Percentiles rank a stretch among this genome's conserved stretches.
These are phyloP conservation scores for Yarrowia keelungensis DNA, from an alignment of 805 yeast species.

Conservation along the genomic window DNA sequence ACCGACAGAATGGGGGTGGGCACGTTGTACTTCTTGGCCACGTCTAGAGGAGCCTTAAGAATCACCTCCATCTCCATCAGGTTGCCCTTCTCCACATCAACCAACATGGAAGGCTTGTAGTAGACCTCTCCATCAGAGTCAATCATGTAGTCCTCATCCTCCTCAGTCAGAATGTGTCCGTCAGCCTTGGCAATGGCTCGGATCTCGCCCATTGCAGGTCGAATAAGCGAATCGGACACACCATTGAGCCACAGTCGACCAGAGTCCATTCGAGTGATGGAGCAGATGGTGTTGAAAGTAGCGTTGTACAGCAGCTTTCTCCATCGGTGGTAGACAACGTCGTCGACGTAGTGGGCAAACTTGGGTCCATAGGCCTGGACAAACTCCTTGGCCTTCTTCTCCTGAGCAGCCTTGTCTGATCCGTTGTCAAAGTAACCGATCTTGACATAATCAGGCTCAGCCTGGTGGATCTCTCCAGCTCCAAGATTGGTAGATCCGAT, in stretches of 20 bases:
- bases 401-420: constrained; percentile 45
- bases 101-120: constrained; percentile 76
- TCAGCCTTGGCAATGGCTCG: constrained; percentile 65
- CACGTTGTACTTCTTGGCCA: constrained; percentile 58
- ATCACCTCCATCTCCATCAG: constrained; percentile 76
- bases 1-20: constrained; percentile 65
- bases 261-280: constrained; percentile 65
- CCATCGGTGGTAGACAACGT: constrained; percentile 65
- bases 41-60: constrained; percentile 65
- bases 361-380: constrained; percentile 57
- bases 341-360: constrained; percentile 54
- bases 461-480: constrained; percentile 58
- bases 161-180: constrained; percentile 52
- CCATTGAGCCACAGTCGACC: constrained; percentile 60
- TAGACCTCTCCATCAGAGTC: constrained; percentile 65
- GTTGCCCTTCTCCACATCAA: constrained; percentile 69
- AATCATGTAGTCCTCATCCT: constrained; percentile 57
- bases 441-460: constrained; percentile 58
- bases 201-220: constrained; percentile 74
- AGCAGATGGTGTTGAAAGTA: constrained; percentile 66
- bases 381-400: constrained; percentile 54
- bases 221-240: constrained; percentile 52
- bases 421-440: constrained; percentile 61
- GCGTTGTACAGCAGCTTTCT: constrained; percentile 74
- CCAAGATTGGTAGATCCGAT: constrained; percentile 64